These are phyloP conservation scores for Neonectria faginata DNA, from an alignment of 2,329 filamentous ascomycete genomes.

Conservation along the genomic window DNA sequence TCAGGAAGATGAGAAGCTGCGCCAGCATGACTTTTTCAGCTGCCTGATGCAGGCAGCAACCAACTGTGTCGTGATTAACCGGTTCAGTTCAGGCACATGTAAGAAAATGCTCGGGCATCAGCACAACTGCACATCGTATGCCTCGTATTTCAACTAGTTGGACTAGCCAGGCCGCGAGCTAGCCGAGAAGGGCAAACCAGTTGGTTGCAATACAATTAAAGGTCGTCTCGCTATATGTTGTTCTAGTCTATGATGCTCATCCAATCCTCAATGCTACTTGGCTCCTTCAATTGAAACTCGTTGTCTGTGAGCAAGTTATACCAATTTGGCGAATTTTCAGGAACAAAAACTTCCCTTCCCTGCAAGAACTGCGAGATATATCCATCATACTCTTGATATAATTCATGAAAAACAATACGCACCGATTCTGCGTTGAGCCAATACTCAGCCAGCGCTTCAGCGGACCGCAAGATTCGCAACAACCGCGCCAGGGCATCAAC, in stretches of 20 bases:
- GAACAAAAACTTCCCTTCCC: constrained; percentile 38
- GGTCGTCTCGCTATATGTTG: neutral
- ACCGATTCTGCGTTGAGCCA: constrained; percentile 43
- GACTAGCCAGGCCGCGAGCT: neutral
- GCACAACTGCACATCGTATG: neutral
- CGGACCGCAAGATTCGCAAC: constrained; percentile 27
- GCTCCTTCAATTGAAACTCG: constrained; percentile 26
- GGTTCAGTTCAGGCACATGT: neutral
- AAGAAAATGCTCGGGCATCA: neutral
- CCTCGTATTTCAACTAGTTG: neutral
- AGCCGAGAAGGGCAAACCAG: neutral
- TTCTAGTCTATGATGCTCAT: constrained; percentile 44
- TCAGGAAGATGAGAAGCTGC: neutral
- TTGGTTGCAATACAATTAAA: neutral
- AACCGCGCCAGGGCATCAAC: constrained; percentile 38
- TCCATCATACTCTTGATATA: constrained; percentile 38
- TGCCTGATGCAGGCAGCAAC: constrained; percentile 1
- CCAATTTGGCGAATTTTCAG: constrained; percentile 41
- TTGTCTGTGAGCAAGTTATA: constrained; percentile 34
- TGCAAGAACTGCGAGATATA: constrained; percentile 35
- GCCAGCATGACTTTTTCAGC: neutral
- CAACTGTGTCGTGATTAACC: neutral
- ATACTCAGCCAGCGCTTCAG: constrained; percentile 32
- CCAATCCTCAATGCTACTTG: constrained; percentile 40
- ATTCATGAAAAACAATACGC: constrained; percentile 40